These are phyloP conservation scores for Diaporthe sp. DNA, from an alignment of 2,329 filamentous ascomycete genomes.

Conservation along the genomic window DNA sequence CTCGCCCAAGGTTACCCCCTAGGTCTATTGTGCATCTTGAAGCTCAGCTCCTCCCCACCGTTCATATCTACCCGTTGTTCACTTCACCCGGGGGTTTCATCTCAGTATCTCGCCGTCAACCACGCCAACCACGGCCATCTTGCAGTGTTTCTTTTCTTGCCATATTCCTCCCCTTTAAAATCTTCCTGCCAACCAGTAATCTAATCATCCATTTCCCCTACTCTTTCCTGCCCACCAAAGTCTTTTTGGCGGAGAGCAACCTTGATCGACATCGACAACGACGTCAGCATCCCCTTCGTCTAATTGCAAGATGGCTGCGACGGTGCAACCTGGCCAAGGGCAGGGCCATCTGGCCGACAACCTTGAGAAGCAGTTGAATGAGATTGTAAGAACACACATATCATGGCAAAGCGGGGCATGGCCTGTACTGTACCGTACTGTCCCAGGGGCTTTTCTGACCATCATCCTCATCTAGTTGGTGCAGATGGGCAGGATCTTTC, in stretches of 20 bases:
- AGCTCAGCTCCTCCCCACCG: constrained; percentile 12
- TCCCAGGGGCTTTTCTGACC: constrained; percentile 21
- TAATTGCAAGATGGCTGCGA: constrained; percentile 10
- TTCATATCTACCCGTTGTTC: neutral
- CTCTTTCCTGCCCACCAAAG: neutral
- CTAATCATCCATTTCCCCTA: neutral
- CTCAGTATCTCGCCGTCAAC: neutral
- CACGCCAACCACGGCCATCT: neutral
- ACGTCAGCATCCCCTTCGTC: neutral
- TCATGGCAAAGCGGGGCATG: too few species aligned
- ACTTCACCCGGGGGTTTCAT: neutral
- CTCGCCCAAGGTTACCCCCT: too few species aligned
- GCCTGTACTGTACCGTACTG: neutral
- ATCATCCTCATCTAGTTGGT: constrained; percentile 32
- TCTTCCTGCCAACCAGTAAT: neutral
- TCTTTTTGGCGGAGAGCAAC: neutral
- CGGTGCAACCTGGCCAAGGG: constrained; percentile 5
- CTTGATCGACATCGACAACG: neutral
- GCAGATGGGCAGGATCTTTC: constrained; percentile 41
- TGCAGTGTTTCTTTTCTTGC: neutral
- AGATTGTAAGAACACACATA: constrained; percentile 34
- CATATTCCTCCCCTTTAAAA: too few species aligned
- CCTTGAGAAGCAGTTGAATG: constrained; percentile 39
- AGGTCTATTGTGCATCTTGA: neutral
- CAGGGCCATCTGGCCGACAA: constrained; percentile 40